phyloP scores from a whole-genome alignment of 352 stramenopile genomes.

The Globisporangium splendens region DNA sequence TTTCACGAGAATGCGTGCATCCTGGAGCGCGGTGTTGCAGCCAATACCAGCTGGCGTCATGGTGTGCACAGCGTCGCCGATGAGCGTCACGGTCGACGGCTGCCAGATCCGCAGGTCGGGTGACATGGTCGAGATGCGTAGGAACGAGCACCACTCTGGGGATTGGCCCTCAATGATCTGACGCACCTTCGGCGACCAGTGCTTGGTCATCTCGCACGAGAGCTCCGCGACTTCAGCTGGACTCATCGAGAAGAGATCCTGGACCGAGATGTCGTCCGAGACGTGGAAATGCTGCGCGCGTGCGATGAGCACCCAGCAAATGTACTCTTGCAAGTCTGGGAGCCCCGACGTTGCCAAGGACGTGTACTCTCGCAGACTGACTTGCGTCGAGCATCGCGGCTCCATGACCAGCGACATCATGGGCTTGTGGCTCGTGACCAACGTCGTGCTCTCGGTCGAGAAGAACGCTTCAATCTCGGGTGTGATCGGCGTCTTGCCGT shows the following conservation, averaged over 20 bases:
- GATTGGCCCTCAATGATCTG: slow-evolving; percentile 39
- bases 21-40: slow-evolving; percentile 50
- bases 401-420: slow-evolving; percentile 62
- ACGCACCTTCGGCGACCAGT: slow-evolving; percentile 45
- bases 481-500: slow-evolving; percentile 58
- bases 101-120: slow-evolving; percentile 44
- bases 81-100: slow-evolving; percentile 41
- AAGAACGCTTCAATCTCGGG: slow-evolving; percentile 48
- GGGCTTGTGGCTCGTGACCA: slow-evolving; percentile 37
- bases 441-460: slow-evolving; percentile 39
- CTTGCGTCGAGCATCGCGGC: slow-evolving; percentile 29
- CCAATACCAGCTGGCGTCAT: slow-evolving; percentile 56
- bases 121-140: slow-evolving; percentile 58
- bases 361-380: slow-evolving; percentile 26
- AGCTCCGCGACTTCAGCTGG: slow-evolving; percentile 41
- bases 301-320: slow-evolving; percentile 58
- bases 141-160: slow-evolving; percentile 51
- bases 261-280: slow-evolving; percentile 19
- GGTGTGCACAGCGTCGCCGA: slow-evolving; percentile 61
- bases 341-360: slow-evolving; percentile 12
- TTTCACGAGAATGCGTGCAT: slow-evolving; percentile 45
- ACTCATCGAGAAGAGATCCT: slow-evolving; percentile 47
- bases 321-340: slow-evolving; percentile 40
- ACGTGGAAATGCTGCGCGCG: slow-evolving; percentile 39
- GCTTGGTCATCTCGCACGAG: slow-evolving; percentile 41